Evolutionary conservation across 768 basidiomycete species (phyloP), one percentile per base, ranked within the genome.

Genomic region (Trametes cubensis): DNA sequence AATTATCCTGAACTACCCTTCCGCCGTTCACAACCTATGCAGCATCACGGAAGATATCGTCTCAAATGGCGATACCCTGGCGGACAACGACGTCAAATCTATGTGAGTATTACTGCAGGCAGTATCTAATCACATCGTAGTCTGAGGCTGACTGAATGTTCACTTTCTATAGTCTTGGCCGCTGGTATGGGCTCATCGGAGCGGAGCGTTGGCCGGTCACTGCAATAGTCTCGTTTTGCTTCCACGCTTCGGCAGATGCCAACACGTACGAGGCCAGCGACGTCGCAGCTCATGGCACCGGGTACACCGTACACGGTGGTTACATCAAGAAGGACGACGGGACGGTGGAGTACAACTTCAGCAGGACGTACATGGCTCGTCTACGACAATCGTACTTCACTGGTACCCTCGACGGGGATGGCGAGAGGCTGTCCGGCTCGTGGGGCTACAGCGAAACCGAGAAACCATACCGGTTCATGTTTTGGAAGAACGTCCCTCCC

Each of bases 401-500:
- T 11, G 74, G 72, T 5, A 54, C 48, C 17, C 65, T 71, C 18
- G 60, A 55, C 20, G 58, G 67, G 11, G 45, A 68, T n/a, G 60
- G 65, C 2, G 60, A 66, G 4, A 67, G 67, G n/a, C 67, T 73
- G 2, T 69, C 62, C 14, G 76, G 69, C 17, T 67, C 46, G 8
- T 73, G 72, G 73, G 75, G 67, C n/a, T 58, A 67, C 58, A 6
- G 59, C 61, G 62, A 63, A 57, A 61, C 56, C 25, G 38, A 50
- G 6, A 62, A 63, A 13, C 65, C 66, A 0, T 69, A 67, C n/a
- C 51, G 52, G 44, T 74, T 76, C 63, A 52, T 73, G 1, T 49
- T 49, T 8, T 70, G 71, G 61, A 73, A 72, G 60, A 66, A 70
- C 7, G 61, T 71, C 13, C 50, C 70, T 11, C 68, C 73, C 0